Conservation (phyloP, 768 basidiomycete species). For the Serendipita sp. region DNA sequence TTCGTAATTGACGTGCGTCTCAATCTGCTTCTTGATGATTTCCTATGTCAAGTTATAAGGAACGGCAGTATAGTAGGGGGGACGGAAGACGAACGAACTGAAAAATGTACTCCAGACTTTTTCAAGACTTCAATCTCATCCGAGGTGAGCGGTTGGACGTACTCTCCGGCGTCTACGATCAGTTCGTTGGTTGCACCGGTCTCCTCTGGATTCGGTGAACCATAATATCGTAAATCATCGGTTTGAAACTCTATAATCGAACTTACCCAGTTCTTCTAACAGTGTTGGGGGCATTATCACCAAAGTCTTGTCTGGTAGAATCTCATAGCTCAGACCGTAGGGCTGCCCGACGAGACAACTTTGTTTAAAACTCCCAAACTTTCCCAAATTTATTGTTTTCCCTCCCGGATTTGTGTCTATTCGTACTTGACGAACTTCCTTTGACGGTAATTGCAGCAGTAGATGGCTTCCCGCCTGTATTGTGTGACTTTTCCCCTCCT, state of each 20-base stretch:
- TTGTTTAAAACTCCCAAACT: constrained; percentile 68
- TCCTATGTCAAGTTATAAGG: constrained; percentile 37
- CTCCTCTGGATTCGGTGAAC: constrained; percentile 47
- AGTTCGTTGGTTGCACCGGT: constrained; percentile 94
- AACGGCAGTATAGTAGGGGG: not conserved
- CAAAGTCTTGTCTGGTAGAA: constrained; percentile 48
- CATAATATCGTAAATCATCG: constrained; percentile 7
- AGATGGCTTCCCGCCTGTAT: not conserved
- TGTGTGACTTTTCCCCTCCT: not conserved
- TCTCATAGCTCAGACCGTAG: constrained; percentile 83
- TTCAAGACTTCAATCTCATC: constrained; percentile 77
- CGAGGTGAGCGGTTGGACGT: constrained; percentile 66
- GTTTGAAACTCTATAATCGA: not conserved
- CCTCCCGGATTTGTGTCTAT: not conserved
- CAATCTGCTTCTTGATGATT: constrained; percentile 89
- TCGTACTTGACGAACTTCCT: not conserved
- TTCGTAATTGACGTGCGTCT: constrained; percentile 77
- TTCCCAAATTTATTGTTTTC: constrained; percentile 50
- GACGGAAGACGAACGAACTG: constrained; percentile 29
- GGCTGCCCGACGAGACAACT: constrained; percentile 66
- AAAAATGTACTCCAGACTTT: constrained; percentile 63
- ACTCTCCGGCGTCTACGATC: constrained; percentile 65
- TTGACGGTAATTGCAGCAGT: not conserved
- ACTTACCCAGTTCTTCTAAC: constrained; percentile 67
- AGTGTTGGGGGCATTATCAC: constrained; percentile 43